Base-by-base conservation (phyloP, 2,329 filamentous ascomycete species). In the Anthostomella pinea region DNA sequence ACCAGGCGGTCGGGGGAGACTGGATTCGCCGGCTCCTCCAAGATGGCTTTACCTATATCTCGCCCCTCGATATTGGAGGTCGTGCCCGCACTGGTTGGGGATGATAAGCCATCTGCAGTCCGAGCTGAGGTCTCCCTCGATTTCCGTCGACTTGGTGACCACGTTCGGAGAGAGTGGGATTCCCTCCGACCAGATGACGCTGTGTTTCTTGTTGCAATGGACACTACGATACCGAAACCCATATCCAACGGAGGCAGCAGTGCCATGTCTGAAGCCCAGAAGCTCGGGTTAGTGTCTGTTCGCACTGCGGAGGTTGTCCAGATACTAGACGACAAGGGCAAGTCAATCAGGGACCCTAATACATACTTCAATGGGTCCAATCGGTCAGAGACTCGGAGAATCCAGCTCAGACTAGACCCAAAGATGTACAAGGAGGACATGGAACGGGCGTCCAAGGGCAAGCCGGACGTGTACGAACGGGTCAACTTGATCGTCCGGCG, bases 31-130 rank as follows among this genome's bases (percentile, higher is more conserved):
- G 91, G 93, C 0, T 89, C 87, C 52, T 94, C 91, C 2, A 88
- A 81, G 53, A 95, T 97, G 90, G 90, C 89, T 3, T 72, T 97
- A 35, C 83, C 87, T 1, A 93, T 96, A 41, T 74, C 79, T 13
- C 93, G 87, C 53, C 87, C 89, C 45, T 83, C 87, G 10, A 87
- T 98, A 30, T 72, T 96, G 19, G 90, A 98, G 55, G 84, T 91
- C 16, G 79, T 84, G 3, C 88, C 87, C 1, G 77, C 93, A 6
- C 77, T 82, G 23, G 89, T 98, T 35, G 93, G 93, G 10, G 83
- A 90, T 31, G 75, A 83, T 25, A 81, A 83, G 34, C 91, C 89
- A n/a, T 85, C 89, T 3, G 75, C 83, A 51, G 88, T 97, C 25
- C 82, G 85, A 44, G 88, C 87, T 11, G 93, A 98, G 63, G 81